A percentile compares a stretch with the other conserved stretches of the same genome.
Conservation (phyloP, 495 filamentous ascomycete genomes). For the Hypoxylon subgilvum region DNA sequence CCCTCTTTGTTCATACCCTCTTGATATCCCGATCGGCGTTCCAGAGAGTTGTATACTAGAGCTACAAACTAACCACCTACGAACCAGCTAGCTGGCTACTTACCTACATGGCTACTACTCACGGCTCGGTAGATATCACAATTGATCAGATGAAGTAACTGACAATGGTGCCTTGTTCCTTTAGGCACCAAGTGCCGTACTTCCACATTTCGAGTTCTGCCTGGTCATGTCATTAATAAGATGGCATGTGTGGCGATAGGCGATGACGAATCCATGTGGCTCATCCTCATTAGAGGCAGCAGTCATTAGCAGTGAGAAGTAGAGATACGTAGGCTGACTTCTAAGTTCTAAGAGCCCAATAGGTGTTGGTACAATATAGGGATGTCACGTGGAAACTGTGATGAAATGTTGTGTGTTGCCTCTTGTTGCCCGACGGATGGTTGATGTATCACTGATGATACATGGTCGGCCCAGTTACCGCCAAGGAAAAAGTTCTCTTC, state of each 20-base stretch:
- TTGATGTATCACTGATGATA: too few relatives aligned
- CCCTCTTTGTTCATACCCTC: slow-evolving; percentile 30
- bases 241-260: slow-evolving; percentile 21
- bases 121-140: slow-evolving; percentile 29
- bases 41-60: slow-evolving; percentile 41
- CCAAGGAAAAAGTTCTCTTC: slow-evolving; percentile 10
- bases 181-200: slow-evolving; percentile 29
- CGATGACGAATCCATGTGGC: slow-evolving; percentile 35
- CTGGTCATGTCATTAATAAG: slow-evolving; percentile 18
- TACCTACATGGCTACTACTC: too few relatives aligned
- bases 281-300: slow-evolving; percentile 20
- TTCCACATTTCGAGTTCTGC: slow-evolving; percentile 16
- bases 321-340: background rate
- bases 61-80: slow-evolving; percentile 22
- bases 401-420: too few relatives aligned
- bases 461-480: slow-evolving; percentile 38
- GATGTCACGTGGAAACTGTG: slow-evolving; percentile 20
- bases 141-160: slow-evolving; percentile 30
- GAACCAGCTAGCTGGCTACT: slow-evolving; percentile 12
- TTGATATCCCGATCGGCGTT: slow-evolving; percentile 45
- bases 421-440: slow-evolving; percentile 12
- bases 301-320: background rate
- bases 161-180: slow-evolving; percentile 2
- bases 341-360: background rate
- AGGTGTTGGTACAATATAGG: slow-evolving; percentile 10